Conservation (phyloP, 2,329 filamentous ascomycete genomes). For the Anisogramma anomala region DNA sequence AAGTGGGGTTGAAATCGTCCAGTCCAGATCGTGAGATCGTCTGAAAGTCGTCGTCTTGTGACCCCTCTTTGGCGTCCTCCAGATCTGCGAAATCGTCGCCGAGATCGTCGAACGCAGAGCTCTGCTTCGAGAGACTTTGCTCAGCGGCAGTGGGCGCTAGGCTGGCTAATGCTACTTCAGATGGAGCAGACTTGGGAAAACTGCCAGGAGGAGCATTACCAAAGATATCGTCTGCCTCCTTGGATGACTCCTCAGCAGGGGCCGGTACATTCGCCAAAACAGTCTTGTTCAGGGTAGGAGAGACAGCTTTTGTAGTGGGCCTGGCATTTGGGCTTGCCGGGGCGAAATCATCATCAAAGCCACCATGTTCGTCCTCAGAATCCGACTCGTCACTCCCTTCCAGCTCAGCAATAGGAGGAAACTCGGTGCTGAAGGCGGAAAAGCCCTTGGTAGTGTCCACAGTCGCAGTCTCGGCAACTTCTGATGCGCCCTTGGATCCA, state of each 20-base stretch:
- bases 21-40: slow-evolving; percentile 58
- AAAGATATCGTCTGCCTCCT: slow-evolving; percentile 29
- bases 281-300: slow-evolving; percentile 21
- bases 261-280: slow-evolving; percentile 18
- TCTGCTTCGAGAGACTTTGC: slow-evolving; percentile 23
- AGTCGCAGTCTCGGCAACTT: slow-evolving; percentile 18
- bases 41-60: slow-evolving; percentile 68
- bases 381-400: slow-evolving; percentile 77
- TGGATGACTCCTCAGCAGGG: slow-evolving; percentile 12
- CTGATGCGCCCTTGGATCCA: slow-evolving; percentile 27
- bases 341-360: slow-evolving; percentile 90
- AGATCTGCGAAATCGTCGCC: slow-evolving; percentile 74
- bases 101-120: slow-evolving; percentile 59
- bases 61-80: slow-evolving; percentile 72
- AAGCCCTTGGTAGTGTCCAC: slow-evolving; percentile 33
- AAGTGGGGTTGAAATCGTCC: slow-evolving; percentile 71
- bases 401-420: slow-evolving; percentile 85
- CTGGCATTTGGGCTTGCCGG: slow-evolving; percentile 42
- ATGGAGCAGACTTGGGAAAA: slow-evolving; percentile 7
- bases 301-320: slow-evolving; percentile 18
- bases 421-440: slow-evolving; percentile 59
- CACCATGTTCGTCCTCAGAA: slow-evolving; percentile 63
- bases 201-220: slow-evolving; percentile 21
- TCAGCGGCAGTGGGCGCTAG: slow-evolving; percentile 24
- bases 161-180: slow-evolving; percentile 21